Conservation (phyloP, 257 asterid genomes). For the Capsicum baccatum region DNA sequence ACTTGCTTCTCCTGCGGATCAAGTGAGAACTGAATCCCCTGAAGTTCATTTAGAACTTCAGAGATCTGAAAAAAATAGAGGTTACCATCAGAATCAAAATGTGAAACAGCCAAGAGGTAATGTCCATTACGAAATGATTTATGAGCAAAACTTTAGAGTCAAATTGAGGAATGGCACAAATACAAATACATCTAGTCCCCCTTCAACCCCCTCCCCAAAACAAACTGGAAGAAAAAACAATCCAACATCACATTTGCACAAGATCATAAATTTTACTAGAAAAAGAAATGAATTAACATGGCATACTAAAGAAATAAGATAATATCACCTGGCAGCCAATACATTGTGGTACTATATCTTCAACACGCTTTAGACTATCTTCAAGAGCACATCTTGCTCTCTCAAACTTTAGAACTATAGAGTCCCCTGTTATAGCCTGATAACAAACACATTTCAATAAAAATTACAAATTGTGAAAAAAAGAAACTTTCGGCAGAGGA, state of each 20-base stretch:
- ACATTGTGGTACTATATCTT: slow-evolving; percentile 88
- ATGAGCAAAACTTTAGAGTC: not conserved
- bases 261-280: not conserved
- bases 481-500: not conserved
- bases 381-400: slow-evolving; percentile 89
- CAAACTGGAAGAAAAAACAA: not conserved
- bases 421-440: slow-evolving; percentile 97
- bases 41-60: slow-evolving; percentile 69
- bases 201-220: not conserved
- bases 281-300: not conserved
- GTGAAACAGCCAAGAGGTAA: not conserved
- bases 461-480: not conserved
- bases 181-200: not conserved
- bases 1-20: slow-evolving; percentile 82
- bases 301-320: slow-evolving; percentile 18
- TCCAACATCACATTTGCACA: slow-evolving; percentile 17
- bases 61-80: slow-evolving; percentile 65
- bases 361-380: slow-evolving; percentile 88
- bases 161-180: not conserved
- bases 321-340: slow-evolving; percentile 82
- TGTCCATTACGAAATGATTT: not conserved
- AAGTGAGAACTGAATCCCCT: slow-evolving; percentile 74
- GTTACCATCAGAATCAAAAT: slow-evolving; percentile 36
- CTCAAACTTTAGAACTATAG: slow-evolving; percentile 87
- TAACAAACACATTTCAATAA: not conserved